These are phyloP conservation scores for Serpula lacrymans DNA, from an alignment of 768 basidiomycete genomes.

Conservation along the genomic window DNA sequence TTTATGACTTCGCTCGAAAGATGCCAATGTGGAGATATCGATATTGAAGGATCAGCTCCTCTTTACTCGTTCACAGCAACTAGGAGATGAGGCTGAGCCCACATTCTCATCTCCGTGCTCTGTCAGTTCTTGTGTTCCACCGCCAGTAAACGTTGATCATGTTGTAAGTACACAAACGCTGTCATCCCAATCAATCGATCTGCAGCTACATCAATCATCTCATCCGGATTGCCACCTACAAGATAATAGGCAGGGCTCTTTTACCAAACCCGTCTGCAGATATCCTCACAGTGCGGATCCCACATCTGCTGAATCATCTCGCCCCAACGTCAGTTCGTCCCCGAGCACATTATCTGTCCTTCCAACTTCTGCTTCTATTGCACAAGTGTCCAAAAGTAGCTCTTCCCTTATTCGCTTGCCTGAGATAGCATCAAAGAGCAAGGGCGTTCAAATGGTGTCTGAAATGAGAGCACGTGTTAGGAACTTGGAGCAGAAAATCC, in stretches of 20 bases:
- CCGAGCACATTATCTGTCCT: conserved; percentile 53
- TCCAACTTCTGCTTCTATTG: conserved; percentile 41
- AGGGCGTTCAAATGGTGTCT: conserved; percentile 88
- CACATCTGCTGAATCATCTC: conserved; percentile 53
- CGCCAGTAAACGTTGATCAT: conserved; percentile 44
- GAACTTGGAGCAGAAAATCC: conserved; percentile 82
- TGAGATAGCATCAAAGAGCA: conserved; percentile 60
- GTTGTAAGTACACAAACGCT: conserved; percentile 50
- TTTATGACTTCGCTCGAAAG: conserved; percentile 37
- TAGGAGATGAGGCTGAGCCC: conserved; percentile 23
- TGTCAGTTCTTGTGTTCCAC: conserved; percentile 30
- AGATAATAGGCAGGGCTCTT: conserved; percentile 51
- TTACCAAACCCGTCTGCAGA: conserved; percentile 40
- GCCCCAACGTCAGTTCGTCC: too few species aligned
- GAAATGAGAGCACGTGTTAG: conserved; percentile 86
- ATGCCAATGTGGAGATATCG: conserved; percentile 80
- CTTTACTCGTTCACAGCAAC: conserved; percentile 31
- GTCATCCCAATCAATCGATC: conserved; percentile 43
- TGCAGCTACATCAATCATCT: too few species aligned
- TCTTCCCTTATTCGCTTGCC: conserved; percentile 28
- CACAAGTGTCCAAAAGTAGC: conserved; percentile 38
- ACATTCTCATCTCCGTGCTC: conserved; percentile 27
- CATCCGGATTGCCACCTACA: too few species aligned
- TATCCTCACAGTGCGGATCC: conserved; percentile 39
- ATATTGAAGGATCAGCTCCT: conserved; percentile 77